Base-by-base conservation (phyloP, 78 protist genomes). In the Isochrysis galbana region DNA sequence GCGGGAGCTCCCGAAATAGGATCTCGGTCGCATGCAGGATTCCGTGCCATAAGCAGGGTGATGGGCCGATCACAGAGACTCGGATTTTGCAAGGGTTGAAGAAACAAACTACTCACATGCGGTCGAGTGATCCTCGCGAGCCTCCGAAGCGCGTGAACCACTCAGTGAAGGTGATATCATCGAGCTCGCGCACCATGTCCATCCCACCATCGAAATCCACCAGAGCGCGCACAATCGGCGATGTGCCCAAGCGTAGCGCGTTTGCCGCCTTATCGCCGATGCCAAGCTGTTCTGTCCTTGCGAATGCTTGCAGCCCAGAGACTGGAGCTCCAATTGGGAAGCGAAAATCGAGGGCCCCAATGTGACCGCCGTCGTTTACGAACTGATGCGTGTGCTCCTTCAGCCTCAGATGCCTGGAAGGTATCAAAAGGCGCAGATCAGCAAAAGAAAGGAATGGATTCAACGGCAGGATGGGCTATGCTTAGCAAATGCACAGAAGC, bases 341-440 rank as follows among this genome's bases (percentile, higher is more conserved):
- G 45, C 93, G 93, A 45, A 91, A 91, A 89, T 91, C 93, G 87
- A 91, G 93, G 45, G 44, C 93, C 36, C 93, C 93, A 23, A 51
- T 3, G 61, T 11, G 7, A 26, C 93, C 93, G 54, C 93, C 93
- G 51, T 47, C 10, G 89, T 91, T 91, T 32, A 91, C 67, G 54
- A 91, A 91, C n/a, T 47, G 74, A 89, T 91, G 93, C 36, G 80
- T 70, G 78, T 91, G 93, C 80, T 91, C 93, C 93, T 91, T 91
- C 80, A 91, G 46, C 46, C 88, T 67, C 80, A 91, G 74, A 34
- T 1, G 34, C n/a, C n/a, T n/a, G n/a, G n/a, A n/a, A n/a, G n/a
- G n/a, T n/a, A n/a, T n/a, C n/a, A n/a, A n/a, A n/a, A n/a, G n/a
- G n/a, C n/a, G n/a, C n/a, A n/a, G n/a, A n/a, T n/a, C n/a, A n/a